Evolutionary conservation across 305 asterid genomes (phyloP).

Genomic region (Solanum hybrid): DNA sequence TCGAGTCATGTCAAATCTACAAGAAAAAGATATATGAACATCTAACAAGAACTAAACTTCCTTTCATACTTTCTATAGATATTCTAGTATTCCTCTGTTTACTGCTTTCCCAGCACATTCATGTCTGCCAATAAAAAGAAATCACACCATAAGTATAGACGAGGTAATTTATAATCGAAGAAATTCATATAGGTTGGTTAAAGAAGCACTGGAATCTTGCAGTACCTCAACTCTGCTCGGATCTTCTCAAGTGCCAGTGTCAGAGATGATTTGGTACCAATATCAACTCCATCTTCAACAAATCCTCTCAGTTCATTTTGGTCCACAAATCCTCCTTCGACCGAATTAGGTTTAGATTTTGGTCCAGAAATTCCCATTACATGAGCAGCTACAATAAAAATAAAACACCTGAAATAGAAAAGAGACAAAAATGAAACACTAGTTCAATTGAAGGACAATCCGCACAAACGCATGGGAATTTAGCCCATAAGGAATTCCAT

Average conservation of each 20-base stretch:
- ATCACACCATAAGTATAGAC: not conserved
- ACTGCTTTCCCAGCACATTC: too few relatives aligned
- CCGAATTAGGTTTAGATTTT: not conserved
- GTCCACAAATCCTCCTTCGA: not conserved
- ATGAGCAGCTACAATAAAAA: not conserved
- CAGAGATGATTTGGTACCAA: slow-evolving; percentile 26
- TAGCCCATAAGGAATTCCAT: not conserved
- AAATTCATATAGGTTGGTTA: not conserved
- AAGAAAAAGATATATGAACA: not conserved
- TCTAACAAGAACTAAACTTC: not conserved
- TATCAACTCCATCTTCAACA: slow-evolving; percentile 52
- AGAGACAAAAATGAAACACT: not conserved
- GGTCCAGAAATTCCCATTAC: not conserved
- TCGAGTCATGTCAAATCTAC: not conserved
- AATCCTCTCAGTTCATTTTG: slow-evolving; percentile 26
- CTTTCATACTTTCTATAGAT: not conserved
- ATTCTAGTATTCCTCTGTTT: not conserved
- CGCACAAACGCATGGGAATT: not conserved
- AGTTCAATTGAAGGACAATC: not conserved
- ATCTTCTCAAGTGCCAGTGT: slow-evolving; percentile 24
- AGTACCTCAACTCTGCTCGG: slow-evolving; percentile 38
- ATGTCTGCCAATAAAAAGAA: not conserved
- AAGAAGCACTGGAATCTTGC: not conserved
- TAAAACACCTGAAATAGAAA: not conserved
- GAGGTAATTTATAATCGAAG: not conserved